phyloP scores from a whole-genome alignment of 129 eudicot genomes.

The Chrysanthemum seticuspe region DNA sequence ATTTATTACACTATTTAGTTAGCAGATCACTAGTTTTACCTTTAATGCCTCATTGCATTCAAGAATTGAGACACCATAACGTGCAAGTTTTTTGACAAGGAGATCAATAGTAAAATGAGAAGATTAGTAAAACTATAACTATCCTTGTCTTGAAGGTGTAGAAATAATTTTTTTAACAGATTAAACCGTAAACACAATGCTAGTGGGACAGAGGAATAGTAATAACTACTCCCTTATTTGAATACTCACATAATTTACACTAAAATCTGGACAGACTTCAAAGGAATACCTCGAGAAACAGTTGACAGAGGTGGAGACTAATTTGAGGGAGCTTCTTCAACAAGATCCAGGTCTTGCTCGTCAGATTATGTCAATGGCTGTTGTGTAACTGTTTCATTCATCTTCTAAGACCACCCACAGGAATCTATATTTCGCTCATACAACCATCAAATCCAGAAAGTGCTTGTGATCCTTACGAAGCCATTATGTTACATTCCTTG shows the following conservation, averaged over 20 bases:
- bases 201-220: no score
- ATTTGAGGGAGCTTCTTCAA: slow-evolving; percentile 89
- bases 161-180: no score
- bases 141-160: no score
- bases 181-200: no score
- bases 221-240: background rate
- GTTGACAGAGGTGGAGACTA: slow-evolving; percentile 70
- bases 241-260: background rate
- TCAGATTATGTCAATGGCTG: slow-evolving; percentile 95
- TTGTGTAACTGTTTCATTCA: slow-evolving; percentile 20
- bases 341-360: slow-evolving; percentile 96
- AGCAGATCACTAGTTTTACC: no score
- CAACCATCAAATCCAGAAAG: background rate
- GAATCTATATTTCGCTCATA: background rate
- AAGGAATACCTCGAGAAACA: slow-evolving; percentile 97
- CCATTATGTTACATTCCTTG: slow-evolving; percentile 9
- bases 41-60: no score
- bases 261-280: slow-evolving; percentile 51
- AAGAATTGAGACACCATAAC: no score
- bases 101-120: no score
- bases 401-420: background rate
- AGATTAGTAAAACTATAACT: no score
- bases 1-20: no score
- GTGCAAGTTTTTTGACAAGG: no score
- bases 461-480: background rate